Evolutionary conservation across 2,329 filamentous ascomycete species (phyloP), one percentile per base, ranked within the genome.

Genomic region (Xenoacremonium recifei): DNA sequence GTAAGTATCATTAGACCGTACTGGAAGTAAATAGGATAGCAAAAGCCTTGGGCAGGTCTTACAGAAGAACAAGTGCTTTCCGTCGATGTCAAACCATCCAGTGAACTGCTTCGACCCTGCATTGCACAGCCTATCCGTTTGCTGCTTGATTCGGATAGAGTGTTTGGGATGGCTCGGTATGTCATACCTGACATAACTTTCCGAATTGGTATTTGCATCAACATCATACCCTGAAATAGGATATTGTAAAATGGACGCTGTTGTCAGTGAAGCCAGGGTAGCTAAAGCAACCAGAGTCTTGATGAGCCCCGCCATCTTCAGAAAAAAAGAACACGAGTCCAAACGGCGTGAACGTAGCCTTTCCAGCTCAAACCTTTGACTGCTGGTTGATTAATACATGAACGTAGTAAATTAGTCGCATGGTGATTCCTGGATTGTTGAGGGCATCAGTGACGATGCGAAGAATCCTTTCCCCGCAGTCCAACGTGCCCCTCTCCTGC

Each of bases 61-160:
- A 37, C 39, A 54, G 21, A 54, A 54, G 29, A 54, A 54, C 1
- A 54, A 43, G 9, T 54, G 51, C 31, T 54, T 50, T 2, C 40
- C 46, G 6, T 37, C 42, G 0, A 44, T 16, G 10, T 54, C 51
- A 0, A 54, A 38, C 51, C 51, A 54, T 1, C 51, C 51, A 0
- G 51, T 54, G 21, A 52, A 54, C 15, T 54, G 51, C 33, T 54
- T 54, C 2, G 51, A 48, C 1, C 44, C 48, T 2, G 51, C 49
- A 5, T 54, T 44, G 12, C 51, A 54, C 5, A 54, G 36, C 11
- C 38, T 13, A 4, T 48, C 41, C 1, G 39, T 27, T 23, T 54
- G 51, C 11, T 54, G 48, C 2, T 38, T 47, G 16, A 54, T 52
- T 10, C 51, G 51, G 10, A 54, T 44, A 2, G 51, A 43, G 12